Conservation (phyloP, 1,284 basidiomycete genomes). For the Trichosporon sp. region DNA sequence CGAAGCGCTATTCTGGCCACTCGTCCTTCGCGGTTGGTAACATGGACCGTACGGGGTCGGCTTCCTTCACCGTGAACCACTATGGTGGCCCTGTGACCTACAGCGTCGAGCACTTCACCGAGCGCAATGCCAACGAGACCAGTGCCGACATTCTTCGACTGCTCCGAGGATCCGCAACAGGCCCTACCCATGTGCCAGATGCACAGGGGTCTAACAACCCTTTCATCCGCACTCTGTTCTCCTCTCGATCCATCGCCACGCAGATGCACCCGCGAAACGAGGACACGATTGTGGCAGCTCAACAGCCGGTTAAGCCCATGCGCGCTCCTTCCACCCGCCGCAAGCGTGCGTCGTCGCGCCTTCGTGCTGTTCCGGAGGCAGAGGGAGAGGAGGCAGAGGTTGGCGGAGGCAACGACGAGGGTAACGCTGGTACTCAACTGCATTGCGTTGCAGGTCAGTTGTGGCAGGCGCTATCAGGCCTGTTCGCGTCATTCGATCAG, state of each 20-base stretch:
- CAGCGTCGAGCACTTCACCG: slow-evolving; percentile 80
- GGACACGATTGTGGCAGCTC: slow-evolving; percentile 87
- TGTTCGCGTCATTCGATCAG: slow-evolving; percentile 84
- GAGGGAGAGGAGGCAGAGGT: slow-evolving; percentile 50
- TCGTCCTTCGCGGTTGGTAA: slow-evolving; percentile 76
- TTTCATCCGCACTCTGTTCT: slow-evolving; percentile 87
- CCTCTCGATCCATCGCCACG: slow-evolving; percentile 77
- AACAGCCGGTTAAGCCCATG: slow-evolving; percentile 88
- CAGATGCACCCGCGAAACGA: slow-evolving; percentile 86
- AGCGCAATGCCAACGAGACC: slow-evolving; percentile 79
- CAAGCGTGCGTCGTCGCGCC: slow-evolving; percentile 55
- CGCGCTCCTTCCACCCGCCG: slow-evolving; percentile 79
- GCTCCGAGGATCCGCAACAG: slow-evolving; percentile 57
- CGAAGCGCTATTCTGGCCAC: slow-evolving; percentile 91
- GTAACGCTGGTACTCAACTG: slow-evolving; percentile 60
- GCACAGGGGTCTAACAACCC: slow-evolving; percentile 74
- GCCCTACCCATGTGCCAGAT: slow-evolving; percentile 45
- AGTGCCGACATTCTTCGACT: slow-evolving; percentile 90
- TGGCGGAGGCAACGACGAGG: slow-evolving; percentile 49
- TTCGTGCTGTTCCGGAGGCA: slow-evolving; percentile 57
- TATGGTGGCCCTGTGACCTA: slow-evolving; percentile 89
- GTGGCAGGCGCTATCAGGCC: slow-evolving; percentile 69
- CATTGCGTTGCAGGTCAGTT: slow-evolving; percentile 83
- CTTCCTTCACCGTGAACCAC: slow-evolving; percentile 87
- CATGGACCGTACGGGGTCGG: slow-evolving; percentile 69